Evolutionary conservation across 2,329 filamentous ascomycete genomes (phyloP), one percentile per base, ranked within the genome.

Genomic region (Sclerotinia subarctica): DNA sequence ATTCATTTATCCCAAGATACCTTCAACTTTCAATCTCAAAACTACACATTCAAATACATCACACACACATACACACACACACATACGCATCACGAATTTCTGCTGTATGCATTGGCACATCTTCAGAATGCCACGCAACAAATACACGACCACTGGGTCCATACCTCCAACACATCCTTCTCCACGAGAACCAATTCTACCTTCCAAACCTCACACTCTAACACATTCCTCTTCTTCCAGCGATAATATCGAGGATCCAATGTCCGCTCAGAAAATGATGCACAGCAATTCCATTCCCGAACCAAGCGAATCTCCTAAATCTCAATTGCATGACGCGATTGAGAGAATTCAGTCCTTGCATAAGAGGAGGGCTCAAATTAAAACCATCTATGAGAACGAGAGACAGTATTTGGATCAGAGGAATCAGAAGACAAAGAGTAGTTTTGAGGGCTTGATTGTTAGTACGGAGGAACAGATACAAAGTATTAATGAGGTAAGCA

Each of bases 401-500:
- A 63, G 66, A 46, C 38, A 63, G 0, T 64, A 68, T 57, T n/a
- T 68, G 29, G 59, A 64, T 21, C 35, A 64, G 58, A 56, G 66
- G n/a, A 68, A 44, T 68, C 49, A 64, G 42, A 68, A 68, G 60
- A 64, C 66, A 2, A 68, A 64, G 59, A 64, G 59, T 49, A 57
- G 49, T 53, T 64, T 68, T 56, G 66, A 68, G 52, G 66, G 59
- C 0, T 68, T 68, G 59, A 68, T 68, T 44, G 58, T 68, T 52
- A 56, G 49, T 52, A 68, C 66, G 4, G 68, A 67, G 57, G 68
- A 69, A 44, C 68, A 69, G 44, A 69, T 69, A 38, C 68, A 69
- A 21, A 67, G 58, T 54, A 68, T 68, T 29, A 68, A 64, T 51
- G 66, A 68, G 59, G 66, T 68, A 17, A 29, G 66, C 19, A 38